Base-by-base conservation (phyloP, 1,139 yeast species). In the Yamadazyma taylorii region DNA sequence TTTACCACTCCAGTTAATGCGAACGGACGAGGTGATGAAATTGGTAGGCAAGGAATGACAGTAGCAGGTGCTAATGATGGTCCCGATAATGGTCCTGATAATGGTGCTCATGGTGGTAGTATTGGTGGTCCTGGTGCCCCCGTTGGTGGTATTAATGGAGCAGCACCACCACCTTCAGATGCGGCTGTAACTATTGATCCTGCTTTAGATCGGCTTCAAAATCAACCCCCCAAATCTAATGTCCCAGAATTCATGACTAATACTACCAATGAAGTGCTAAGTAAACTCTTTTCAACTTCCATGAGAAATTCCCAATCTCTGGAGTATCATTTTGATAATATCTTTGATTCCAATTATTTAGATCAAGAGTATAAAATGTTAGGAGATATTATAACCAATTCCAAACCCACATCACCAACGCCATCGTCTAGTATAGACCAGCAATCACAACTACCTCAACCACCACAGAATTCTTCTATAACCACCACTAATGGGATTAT, bases 301-400 rank as follows among this genome's bases (percentile, higher is more conserved):
- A 46, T 48, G 48, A 42, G 41, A 24, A 43, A 40, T 3, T 25
- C 43, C 11, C 32, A 37, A n/a, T 48, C 52, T 1, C 42, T 24
- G 19, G 52, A 48, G 10, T 39, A 38, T 11, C 15, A 32, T 17
- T 40, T 45, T 15, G 51, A 47, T n/a, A 48, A 48, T 24, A 38
- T 53, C 30, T 68, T 60, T 57, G 64, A 51, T 51, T 67, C 66
- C 38, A 71, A 61, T 52, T 73, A 62, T 54, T 60, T 61, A 44
- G 77, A 77, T 53, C 79, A 77, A 43, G 85, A 80, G 52, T 79
- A 79, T 48, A 53, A 68, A 41, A 78, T 78, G 73, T 58, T 80
- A 43, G 81, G 83, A 9, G 83, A 77, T 50, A 68, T 79, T 5
- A 46, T 71, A 17, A 52, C 77, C 24, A 67, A 67, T 34, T 70